A percentile compares a stretch with the other conserved stretches of the same genome.
phyloP scores from a whole-genome alignment of 345 rosid species.

The Nephelium lappaceum region DNA sequence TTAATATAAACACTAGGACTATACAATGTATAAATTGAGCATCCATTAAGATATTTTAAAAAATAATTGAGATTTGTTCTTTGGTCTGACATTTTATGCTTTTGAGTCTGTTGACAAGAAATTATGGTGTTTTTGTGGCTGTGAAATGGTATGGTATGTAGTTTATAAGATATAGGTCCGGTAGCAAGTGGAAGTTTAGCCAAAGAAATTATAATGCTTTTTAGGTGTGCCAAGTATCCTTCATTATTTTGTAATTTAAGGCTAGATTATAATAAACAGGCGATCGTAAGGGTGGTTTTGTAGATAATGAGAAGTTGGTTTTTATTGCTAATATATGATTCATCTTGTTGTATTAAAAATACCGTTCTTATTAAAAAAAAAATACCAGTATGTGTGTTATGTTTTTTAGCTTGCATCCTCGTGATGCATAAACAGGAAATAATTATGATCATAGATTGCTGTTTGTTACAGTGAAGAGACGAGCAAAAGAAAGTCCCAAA shows the following conservation, averaged over 20 bases:
- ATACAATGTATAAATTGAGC: neutral
- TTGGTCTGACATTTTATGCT: neutral
- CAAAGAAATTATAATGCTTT: neutral
- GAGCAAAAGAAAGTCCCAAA: slow-evolving; percentile 49
- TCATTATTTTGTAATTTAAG: neutral
- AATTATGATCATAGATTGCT: slow-evolving; percentile 4
- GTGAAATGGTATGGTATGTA: neutral
- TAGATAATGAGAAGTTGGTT: neutral
- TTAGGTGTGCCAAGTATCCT: neutral
- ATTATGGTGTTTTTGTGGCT: too few relatives aligned
- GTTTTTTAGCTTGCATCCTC: neutral
- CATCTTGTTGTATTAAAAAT: neutral
- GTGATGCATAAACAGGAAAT: slow-evolving; percentile 11
- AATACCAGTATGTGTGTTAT: neutral
- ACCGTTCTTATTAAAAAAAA: too few relatives aligned
- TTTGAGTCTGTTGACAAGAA: neutral
- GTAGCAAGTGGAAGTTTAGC: neutral
- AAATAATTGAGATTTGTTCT: neutral
- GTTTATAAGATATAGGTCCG: neutral
- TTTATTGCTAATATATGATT: neutral
- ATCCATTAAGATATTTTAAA: too few relatives aligned
- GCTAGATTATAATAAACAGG: neutral
- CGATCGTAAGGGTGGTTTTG: neutral
- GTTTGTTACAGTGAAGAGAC: slow-evolving; percentile 52
- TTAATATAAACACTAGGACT: neutral